Percentiles rank a stretch among this genome's conserved stretches.
Evolutionary conservation across 2,329 filamentous ascomycete genomes (phyloP).

Genomic region (Claviceps monticola): DNA sequence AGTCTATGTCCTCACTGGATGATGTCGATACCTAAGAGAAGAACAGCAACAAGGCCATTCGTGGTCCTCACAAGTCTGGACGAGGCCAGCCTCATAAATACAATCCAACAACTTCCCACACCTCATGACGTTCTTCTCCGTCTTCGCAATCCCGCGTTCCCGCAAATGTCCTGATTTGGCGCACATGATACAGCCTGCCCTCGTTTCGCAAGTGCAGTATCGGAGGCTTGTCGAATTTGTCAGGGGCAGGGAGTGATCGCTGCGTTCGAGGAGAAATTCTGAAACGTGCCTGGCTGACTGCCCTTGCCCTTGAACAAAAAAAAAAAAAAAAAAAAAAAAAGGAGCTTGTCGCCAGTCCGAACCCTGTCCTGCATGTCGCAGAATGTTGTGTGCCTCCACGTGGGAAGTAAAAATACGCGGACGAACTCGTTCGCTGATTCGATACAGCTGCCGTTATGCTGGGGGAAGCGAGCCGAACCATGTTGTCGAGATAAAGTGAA

Average conservation of each 20-base stretch:
- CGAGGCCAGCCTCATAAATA: neutral
- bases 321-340: constrained; percentile 1
- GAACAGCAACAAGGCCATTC: too few relatives aligned
- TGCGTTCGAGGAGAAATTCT: neutral
- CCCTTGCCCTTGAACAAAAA: too few relatives aligned
- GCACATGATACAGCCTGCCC: neutral
- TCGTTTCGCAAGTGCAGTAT: neutral
- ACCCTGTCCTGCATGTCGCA: neutral
- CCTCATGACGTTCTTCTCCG: neutral
- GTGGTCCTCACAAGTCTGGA: neutral
- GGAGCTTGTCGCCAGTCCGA: neutral
- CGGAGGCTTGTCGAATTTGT: neutral
- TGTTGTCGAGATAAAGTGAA: neutral
- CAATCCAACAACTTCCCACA: neutral
- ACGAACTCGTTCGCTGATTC: neutral
- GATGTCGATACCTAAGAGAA: neutral
- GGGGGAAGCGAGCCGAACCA: neutral
- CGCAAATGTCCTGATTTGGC: neutral
- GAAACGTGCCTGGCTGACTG: neutral
- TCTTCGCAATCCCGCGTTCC: neutral
- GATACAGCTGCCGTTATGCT: neutral
- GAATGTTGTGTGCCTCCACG: neutral
- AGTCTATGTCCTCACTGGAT: neutral
- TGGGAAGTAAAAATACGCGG: neutral
- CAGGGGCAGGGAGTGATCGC: neutral